Percentiles rank a stretch among this genome's conserved stretches.
Evolutionary conservation across 345 rosid genomes (phyloP).

Genomic region (Punica granatum): DNA sequence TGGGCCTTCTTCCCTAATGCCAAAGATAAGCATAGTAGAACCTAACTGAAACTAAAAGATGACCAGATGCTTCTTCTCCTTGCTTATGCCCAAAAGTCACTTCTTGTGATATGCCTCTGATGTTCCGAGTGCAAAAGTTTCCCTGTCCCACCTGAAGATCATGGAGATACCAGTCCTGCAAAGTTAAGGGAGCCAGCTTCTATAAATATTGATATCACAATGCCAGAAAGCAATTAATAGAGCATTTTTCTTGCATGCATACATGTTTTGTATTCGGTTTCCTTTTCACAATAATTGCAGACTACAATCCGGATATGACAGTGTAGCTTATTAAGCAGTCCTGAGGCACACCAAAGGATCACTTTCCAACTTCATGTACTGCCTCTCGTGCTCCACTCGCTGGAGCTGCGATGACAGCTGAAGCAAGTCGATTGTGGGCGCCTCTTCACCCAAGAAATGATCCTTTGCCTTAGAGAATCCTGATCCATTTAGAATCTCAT

Average conservation of each 20-base stretch:
- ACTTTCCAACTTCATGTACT: slow-evolving; percentile 23
- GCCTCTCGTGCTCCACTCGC: slow-evolving; percentile 44
- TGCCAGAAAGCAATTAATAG: too few species aligned
- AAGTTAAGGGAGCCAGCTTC: neutral
- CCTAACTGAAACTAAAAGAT: neutral
- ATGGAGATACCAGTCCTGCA: neutral
- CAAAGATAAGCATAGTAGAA: neutral
- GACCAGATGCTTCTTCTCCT: neutral
- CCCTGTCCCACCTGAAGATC: neutral
- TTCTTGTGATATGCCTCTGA: neutral
- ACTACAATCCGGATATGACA: neutral
- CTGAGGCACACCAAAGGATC: slow-evolving; percentile 22
- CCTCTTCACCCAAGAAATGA: slow-evolving; percentile 20
- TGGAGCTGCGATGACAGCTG: slow-evolving; percentile 48
- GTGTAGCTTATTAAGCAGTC: slow-evolving; percentile 10
- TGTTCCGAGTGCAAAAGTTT: neutral
- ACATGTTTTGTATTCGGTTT: too few species aligned
- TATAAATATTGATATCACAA: neutral
- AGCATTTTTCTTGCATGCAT: too few species aligned
- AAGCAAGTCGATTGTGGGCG: slow-evolving; percentile 38
- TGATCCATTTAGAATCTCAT: slow-evolving; percentile 18
- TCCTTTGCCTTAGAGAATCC: slow-evolving; percentile 21
- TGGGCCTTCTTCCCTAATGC: neutral
- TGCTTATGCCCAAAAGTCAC: neutral
- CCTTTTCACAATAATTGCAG: neutral